Percentiles rank a stretch among this genome's conserved stretches.
Conservation (phyloP, 371 early-diverging fungal species). For the Massospora cicadina region DNA sequence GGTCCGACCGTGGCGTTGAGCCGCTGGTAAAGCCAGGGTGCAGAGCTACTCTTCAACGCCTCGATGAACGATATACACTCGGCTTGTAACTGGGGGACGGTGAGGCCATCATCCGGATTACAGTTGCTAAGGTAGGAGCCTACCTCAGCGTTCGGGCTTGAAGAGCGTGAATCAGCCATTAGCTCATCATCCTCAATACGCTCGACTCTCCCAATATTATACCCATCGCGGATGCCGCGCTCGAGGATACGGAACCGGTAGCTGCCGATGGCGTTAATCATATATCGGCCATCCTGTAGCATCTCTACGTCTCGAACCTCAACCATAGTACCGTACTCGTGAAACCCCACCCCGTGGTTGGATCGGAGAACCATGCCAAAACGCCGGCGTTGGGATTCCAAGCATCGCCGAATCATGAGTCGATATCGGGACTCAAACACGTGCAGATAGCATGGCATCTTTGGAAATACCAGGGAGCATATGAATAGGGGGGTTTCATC, state of each 20-base stretch:
- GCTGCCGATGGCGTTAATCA: constrained; percentile 24
- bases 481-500: constrained; percentile 36
- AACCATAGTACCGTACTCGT: constrained; percentile 27
- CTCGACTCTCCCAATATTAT: constrained; percentile 21
- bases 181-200: constrained; percentile 24
- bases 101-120: constrained; percentile 11
- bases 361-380: constrained; percentile 37
- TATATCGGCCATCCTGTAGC: constrained; percentile 23
- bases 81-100: neutral
- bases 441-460: constrained; percentile 36
- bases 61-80: constrained; percentile 19
- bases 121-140: neutral
- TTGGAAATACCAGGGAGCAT: constrained; percentile 39
- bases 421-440: constrained; percentile 45
- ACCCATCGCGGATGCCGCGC: constrained; percentile 16
- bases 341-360: constrained; percentile 15
- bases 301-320: constrained; percentile 22
- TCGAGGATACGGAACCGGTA: constrained; percentile 22
- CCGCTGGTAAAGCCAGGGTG: constrained; percentile 18
- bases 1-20: constrained; percentile 21
- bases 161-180: neutral
- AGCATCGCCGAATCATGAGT: constrained; percentile 32
- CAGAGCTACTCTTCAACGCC: constrained; percentile 16
- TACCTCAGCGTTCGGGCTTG: constrained; percentile 1
- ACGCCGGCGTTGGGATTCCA: constrained; percentile 24